Evolutionary conservation across 2,329 filamentous ascomycete genomes (phyloP), one percentile per base, ranked within the genome.

Genomic region (Neobulgaria alba): DNA sequence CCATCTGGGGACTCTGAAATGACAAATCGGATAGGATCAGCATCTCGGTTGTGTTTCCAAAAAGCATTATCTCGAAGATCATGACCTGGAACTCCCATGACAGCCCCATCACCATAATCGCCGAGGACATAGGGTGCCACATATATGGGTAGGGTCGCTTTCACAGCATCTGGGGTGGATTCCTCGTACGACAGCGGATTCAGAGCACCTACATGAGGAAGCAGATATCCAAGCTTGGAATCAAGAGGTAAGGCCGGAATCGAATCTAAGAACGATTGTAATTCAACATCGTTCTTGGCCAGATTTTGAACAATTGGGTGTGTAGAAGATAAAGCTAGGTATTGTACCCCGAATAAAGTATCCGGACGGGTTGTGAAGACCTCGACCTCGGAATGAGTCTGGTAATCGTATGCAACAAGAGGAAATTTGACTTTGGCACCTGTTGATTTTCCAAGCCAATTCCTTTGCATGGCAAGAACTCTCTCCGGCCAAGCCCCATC

Each of bases 41-140:
- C 67, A 4, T 69, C 67, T 20, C 73, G 67, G 49, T 93, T 86
- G 43, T 79, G 68, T 51, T 72, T 77, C 82, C 86, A 94, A 59
- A 94, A 95, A 1, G 75, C 73, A 61, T 84, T 70, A 53, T 95
- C 88, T 38, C 86, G 74, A 3, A 71, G 58, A 60, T 95, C 88
- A 56, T 95, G 88, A 2, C 80, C 88, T 0, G 88, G 88, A 5
- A 94, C 88, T 32, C 88, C 88, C 87, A 95, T 94, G 2, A 94
- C 82, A 8, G 87, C 87, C 1, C 87, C 87, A 50, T 88, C 83
- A 12, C 87, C 86, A 52, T 93, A 92, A 56, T 88, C 84, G 18
- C 82, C 82, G 4, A 93, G 68, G 9, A 94, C 88, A 57, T 94
- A 94, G 0, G 86, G 81, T 8, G 88, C 85, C 16, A 85, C 82